Base-by-base conservation (phyloP, 208 protist species). In the Blechomonas ayalai region DNA sequence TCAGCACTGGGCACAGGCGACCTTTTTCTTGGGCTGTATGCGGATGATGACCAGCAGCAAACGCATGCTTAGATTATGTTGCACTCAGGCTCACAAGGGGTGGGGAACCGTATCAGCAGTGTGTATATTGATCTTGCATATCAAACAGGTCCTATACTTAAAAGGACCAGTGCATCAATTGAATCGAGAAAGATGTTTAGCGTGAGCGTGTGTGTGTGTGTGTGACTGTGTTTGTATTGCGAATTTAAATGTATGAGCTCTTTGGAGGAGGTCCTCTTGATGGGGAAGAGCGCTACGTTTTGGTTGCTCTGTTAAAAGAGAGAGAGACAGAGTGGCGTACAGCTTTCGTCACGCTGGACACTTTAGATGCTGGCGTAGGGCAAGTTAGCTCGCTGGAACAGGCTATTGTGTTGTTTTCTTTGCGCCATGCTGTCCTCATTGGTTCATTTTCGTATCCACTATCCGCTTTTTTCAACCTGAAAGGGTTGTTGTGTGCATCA, bases 21-120 rank as follows among this genome's bases (percentile, higher is more conserved):
- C 53, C 89, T 94, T 51, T 95, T 95, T 49, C 79, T 94, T 45
- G 89, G 93, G 48, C n/a, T 95, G 2, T 92, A 81, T 58, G 34
- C 90, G 15, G 85, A 93, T 44, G 75, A 88, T 18, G 49, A 62
- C 45, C 26, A 49, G 28, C 36, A 37, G 25, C 24, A 36, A 9
- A 31, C 44, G 23, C 58, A 74, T 23, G 67, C 92, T 18, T 95
- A 84, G 84, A 69, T 95, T 12, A 95, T 95, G 88, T 62, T 95
- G 47, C 88, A 95, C 61, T 86, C 72, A 13, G 89, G 89, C 18
- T 90, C 77, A 6, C 68, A 85, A 38, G 82, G 85, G n/a, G 73
- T 95, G 32, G 89, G 89, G 42, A 93, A 92, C 53, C 72, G 72
- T 44, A 95, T 93, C 40, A 85, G 84, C 26, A 58, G 47, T 29